Base-by-base conservation (phyloP, 768 basidiomycete species). In the Russula earlei region DNA sequence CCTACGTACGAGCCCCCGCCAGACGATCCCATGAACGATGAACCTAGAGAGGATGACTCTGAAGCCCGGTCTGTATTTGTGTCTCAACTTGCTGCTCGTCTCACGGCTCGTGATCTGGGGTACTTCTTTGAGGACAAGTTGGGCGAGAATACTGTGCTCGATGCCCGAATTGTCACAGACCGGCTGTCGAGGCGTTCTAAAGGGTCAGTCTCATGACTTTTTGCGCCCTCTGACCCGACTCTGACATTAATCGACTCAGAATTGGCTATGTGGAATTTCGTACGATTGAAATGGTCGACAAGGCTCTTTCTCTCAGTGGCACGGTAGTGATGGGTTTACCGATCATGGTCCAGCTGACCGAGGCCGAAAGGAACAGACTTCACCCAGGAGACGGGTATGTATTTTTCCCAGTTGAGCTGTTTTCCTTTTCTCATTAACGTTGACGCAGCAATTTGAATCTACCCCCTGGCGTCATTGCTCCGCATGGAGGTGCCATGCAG, bases 11-110 rank as follows among this genome's bases (percentile, higher is more conserved):
- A 87, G 41, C 74, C 77, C 19, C 78, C 79, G 25, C 71, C 72
- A 27, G 78, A 84, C 34, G 89, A 91, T 64, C 63, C 75, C 74
- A 20, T 86, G 84, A 67, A 87, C 86, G 91, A 95, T 63, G 92
- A 97, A 62, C 85, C 87, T 7, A 87, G 86, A 65, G 91, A 93
- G 70, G 92, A 97, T 68, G 95, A 98, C 67, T 93, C 91, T 54
- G 96, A 98, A 82, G 87, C 91, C 67, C 87, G 96, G 71, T 97
- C 96, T 65, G 91, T 97, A 63, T 98, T 98, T 73, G 92, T 96
- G 68, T 95, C 94, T 65, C 96, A 98, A 74, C 84, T 99, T 68
- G 91, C 96, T 65, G 92, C 93, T 59, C 86, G 92, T 67, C 82
- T 98, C 69, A 97, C 94, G 56, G 92, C 94, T 65, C 84, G 92